Evolutionary conservation across 768 basidiomycete genomes (phyloP).

Genomic region (Coprinopsis cinerea): DNA sequence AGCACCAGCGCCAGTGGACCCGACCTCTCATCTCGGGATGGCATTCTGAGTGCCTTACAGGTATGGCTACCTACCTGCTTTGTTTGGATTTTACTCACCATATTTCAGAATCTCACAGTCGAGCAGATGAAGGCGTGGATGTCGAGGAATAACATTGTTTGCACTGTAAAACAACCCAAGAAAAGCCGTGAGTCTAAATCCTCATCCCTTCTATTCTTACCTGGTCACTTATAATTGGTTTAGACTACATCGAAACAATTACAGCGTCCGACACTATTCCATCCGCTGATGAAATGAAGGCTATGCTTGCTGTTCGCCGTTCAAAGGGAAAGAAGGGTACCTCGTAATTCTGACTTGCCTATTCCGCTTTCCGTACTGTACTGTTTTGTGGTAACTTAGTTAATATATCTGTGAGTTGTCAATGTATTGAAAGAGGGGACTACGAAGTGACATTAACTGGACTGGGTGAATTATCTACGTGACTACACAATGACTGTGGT

Average conservation of each 20-base stretch:
- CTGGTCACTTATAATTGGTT: neutral
- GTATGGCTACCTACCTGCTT: neutral
- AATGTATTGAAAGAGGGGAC: too few species aligned
- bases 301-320: too few species aligned
- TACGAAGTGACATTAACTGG: too few species aligned
- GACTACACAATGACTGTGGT: too few species aligned
- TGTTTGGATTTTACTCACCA: neutral
- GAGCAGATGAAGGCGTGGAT: neutral
- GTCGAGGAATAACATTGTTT: neutral
- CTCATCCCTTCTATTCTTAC: neutral
- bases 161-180: neutral
- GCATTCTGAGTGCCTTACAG: neutral
- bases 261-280: too few species aligned
- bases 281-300: too few species aligned
- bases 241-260: neutral
- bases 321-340: too few species aligned
- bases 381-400: too few species aligned
- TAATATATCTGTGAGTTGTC: too few species aligned
- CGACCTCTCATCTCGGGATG: neutral
- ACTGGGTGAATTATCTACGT: too few species aligned
- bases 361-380: too few species aligned
- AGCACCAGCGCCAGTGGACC: neutral
- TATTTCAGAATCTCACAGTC: neutral
- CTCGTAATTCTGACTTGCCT: too few species aligned
- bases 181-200: neutral